A percentile compares a stretch with the other conserved stretches of the same genome.
These are phyloP conservation scores for Trifolium repens DNA, from an alignment of 306 rosid genomes.

Conservation along the genomic window DNA sequence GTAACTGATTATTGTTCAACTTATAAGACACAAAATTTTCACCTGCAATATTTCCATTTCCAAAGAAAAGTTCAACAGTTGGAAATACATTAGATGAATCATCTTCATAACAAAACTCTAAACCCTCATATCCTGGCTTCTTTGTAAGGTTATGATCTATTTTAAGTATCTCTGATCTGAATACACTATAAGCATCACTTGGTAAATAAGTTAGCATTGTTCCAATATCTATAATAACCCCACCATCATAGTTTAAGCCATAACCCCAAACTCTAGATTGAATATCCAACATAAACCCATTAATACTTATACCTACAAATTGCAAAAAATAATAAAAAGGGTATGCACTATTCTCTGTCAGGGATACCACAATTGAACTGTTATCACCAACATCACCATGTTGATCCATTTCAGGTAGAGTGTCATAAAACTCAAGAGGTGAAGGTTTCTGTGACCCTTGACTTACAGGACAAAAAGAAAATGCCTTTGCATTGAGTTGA, in stretches of 20 bases:
- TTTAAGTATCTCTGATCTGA: conserved; percentile 36
- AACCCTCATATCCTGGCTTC: conserved; percentile 8
- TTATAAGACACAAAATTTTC: conserved; percentile 35
- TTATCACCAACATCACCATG: neutral
- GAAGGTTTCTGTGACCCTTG: conserved; percentile 33
- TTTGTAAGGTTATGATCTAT: conserved; percentile 16
- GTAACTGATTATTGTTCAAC: conserved; percentile 24
- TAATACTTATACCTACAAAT: conserved; percentile 46
- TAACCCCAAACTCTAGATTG: conserved; percentile 54
- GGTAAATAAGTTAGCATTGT: conserved; percentile 41
- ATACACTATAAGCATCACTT: conserved; percentile 40
- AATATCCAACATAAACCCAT: conserved; percentile 53
- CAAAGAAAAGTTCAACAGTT: conserved; percentile 41
- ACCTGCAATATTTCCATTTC: conserved; percentile 43
- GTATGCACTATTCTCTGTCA: conserved; percentile 36
- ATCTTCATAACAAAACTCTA: conserved; percentile 48
- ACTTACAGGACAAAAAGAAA: conserved; percentile 40
- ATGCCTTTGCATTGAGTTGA: conserved; percentile 49
- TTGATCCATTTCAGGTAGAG: conserved; percentile 2
- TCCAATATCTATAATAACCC: conserved; percentile 43
- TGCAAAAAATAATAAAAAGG: conserved; percentile 51
- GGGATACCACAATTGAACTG: conserved; percentile 36
- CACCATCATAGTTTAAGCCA: conserved; percentile 53
- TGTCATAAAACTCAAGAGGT: conserved; percentile 36
- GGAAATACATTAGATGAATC: conserved; percentile 40